phyloP scores from a whole-genome alignment of 257 asterid species.

The Craterostigma plantagineum region DNA sequence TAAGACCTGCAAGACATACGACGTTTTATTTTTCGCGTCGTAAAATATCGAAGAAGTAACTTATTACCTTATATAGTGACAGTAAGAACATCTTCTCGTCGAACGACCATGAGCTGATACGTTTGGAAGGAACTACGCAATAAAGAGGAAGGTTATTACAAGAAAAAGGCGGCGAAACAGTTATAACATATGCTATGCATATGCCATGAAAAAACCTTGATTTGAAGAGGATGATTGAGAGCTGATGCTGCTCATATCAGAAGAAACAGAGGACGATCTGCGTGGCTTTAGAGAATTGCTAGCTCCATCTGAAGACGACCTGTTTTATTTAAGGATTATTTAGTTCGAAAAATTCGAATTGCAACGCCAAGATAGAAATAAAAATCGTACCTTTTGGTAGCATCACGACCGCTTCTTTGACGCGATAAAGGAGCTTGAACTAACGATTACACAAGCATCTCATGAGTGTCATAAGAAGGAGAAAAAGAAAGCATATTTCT shows the following conservation, averaged over 20 bases:
- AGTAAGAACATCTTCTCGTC: slow-evolving; percentile 69
- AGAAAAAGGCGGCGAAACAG: too few species aligned
- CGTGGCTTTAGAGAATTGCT: slow-evolving; percentile 37
- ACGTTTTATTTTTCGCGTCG: too few species aligned
- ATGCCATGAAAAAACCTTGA: slow-evolving; percentile 37
- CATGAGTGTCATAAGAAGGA: neutral
- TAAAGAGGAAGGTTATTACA: slow-evolving; percentile 2
- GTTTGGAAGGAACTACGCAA: slow-evolving; percentile 42
- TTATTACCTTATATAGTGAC: slow-evolving; percentile 70
- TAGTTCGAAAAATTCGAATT: too few species aligned
- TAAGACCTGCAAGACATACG: slow-evolving; percentile 71
- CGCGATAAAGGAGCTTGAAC: slow-evolving; percentile 30
- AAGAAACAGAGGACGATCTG: slow-evolving; percentile 61
- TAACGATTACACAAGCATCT: neutral
- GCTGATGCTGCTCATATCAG: slow-evolving; percentile 76
- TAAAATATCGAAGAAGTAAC: too few species aligned
- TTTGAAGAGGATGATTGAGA: slow-evolving; percentile 32
- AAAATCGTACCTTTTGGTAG: slow-evolving; percentile 14
- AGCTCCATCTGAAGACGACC: slow-evolving; percentile 23
- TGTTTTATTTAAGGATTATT: too few species aligned
- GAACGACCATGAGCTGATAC: slow-evolving; percentile 47
- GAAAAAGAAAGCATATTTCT: neutral
- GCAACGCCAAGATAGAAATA: too few species aligned
- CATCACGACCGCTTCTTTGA: slow-evolving; percentile 35
- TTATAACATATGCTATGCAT: too few species aligned